Percentiles rank a stretch among this genome's conserved stretches.
phyloP scores from a whole-genome alignment of 179 eudicot genomes.

The Nepenthes alata region DNA sequence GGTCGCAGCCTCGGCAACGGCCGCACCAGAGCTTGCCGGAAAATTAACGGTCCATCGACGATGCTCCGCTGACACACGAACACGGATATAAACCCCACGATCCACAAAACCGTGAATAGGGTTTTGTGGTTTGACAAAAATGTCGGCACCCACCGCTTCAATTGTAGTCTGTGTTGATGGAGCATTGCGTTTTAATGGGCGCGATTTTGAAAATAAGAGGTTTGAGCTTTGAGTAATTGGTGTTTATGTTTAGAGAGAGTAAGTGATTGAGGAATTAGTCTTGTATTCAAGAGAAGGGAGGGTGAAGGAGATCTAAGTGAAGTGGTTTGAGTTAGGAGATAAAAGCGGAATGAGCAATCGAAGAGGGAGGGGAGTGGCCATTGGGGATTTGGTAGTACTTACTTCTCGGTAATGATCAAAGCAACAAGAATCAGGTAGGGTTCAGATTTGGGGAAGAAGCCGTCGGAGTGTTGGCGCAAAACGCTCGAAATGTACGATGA shows the following conservation, averaged over 20 bases:
- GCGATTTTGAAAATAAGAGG: neutral
- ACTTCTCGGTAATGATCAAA: too few species aligned
- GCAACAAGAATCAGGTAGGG: too few species aligned
- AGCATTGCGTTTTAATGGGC: constrained; percentile 12
- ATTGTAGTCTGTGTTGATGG: constrained; percentile 25
- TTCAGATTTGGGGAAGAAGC: too few species aligned
- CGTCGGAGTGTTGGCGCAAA: too few species aligned
- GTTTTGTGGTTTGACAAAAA: constrained; percentile 44
- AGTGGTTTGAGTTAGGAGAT: too few species aligned
- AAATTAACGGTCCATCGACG: constrained; percentile 19
- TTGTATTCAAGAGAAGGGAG: too few species aligned
- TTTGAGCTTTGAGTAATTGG: neutral
- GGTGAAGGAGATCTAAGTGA: too few species aligned
- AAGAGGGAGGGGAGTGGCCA: too few species aligned
- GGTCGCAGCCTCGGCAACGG: constrained; percentile 51
- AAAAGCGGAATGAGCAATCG: too few species aligned
- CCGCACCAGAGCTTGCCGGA: constrained; percentile 25
- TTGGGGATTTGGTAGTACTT: too few species aligned
- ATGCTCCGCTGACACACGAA: constrained; percentile 52
- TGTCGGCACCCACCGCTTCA: constrained; percentile 35
- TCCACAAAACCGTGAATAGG: constrained; percentile 53
- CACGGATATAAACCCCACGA: constrained; percentile 43
- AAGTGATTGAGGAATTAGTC: neutral
- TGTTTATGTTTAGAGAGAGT: neutral
- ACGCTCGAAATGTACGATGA: too few species aligned